Percentiles rank a stretch among this genome's conserved stretches.
These are phyloP conservation scores for Metschnikowia vanudenii DNA, from an alignment of 805 yeast genomes.

Conservation along the genomic window DNA sequence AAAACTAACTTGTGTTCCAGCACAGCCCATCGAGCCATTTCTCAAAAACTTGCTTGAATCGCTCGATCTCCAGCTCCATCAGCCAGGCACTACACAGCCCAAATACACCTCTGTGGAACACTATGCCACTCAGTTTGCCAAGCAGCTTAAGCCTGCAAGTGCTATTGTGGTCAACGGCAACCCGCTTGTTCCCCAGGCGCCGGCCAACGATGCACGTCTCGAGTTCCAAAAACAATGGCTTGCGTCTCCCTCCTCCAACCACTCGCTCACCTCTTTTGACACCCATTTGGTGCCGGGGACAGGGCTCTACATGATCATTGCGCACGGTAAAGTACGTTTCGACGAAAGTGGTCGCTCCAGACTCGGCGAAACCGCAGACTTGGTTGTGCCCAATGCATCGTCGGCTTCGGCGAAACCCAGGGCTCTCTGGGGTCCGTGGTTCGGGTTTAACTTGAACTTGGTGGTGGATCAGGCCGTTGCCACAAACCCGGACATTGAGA, in stretches of 20 bases:
- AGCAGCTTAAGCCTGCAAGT: conserved; percentile 49
- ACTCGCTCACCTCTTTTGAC: conserved; percentile 61
- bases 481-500: conserved; percentile 39
- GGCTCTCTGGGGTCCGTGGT: conserved; percentile 67
- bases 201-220: conserved; percentile 31
- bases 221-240: conserved; percentile 62
- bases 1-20: conserved; percentile 19
- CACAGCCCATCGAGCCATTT: conserved; percentile 41
- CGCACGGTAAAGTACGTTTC: conserved; percentile 63
- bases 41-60: conserved; percentile 34
- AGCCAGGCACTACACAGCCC: conserved; percentile 17
- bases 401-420: conserved; percentile 27
- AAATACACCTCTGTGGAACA: conserved; percentile 34
- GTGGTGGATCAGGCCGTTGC: conserved; percentile 54
- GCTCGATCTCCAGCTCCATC: conserved; percentile 36
- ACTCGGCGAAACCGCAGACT: conserved; percentile 61
- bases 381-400: conserved; percentile 26
- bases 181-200: conserved; percentile 41
- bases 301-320: conserved; percentile 49
- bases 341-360: conserved; percentile 74
- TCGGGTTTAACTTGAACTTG: conserved; percentile 60
- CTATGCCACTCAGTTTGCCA: conserved; percentile 46
- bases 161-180: conserved; percentile 60
- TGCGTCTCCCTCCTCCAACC: conserved; percentile 56
- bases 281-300: conserved; percentile 68